Base-by-base conservation (phyloP, 2,329 filamentous ascomycete genomes). In the Colletotrichum abscissum region DNA sequence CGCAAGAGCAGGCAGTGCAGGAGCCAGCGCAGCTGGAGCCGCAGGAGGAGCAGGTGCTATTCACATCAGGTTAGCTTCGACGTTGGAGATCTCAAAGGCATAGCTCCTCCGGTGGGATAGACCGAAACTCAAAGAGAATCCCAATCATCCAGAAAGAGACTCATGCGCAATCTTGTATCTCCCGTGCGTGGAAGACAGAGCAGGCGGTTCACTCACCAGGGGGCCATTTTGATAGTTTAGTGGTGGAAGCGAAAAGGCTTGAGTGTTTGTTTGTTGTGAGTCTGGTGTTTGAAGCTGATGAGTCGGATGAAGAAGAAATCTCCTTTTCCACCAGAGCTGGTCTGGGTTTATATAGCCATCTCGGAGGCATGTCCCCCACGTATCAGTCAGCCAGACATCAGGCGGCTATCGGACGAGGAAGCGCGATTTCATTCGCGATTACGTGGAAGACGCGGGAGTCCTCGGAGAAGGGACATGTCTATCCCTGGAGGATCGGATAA, bases 1-100 rank as follows among this genome's bases (percentile, higher is more conserved):
- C 46, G 74, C 74, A 75, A 14, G 73, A 67, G 69, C 74, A 75
- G 62, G 73, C 24, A 54, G 58, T 26, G 74, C 74, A 75, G 30
- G 65, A 52, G 73, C 73, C 74, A 33, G 74, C 69, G 57, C 74
- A 75, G 73, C 38, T 69, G 63, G 69, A 52, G 66, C 69, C 69
- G 74, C 74, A 75, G 24, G 73, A 73, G 69, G 70, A 69, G 74
- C 74, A 75, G 22, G 74, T 58, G 74, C 74, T 75, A 24, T n/a
- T 5, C 4, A 0, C 16, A 22, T 24, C 11, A 26, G 19, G 22
- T 67, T 46, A 72, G 59, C 22, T 5, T 57, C 9, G 24, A 30
- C 4, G 26, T 19, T 5, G 42, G 2, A 49, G 14, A 4, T 55
- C 11, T 57, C 6, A 26, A 19, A n/a, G 16, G 14, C 19, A 11